A percentile compares a stretch with the other conserved stretches of the same genome.
phyloP scores from a whole-genome alignment of 2,329 filamentous ascomycete species.

The Furcasterigmium sp. region DNA sequence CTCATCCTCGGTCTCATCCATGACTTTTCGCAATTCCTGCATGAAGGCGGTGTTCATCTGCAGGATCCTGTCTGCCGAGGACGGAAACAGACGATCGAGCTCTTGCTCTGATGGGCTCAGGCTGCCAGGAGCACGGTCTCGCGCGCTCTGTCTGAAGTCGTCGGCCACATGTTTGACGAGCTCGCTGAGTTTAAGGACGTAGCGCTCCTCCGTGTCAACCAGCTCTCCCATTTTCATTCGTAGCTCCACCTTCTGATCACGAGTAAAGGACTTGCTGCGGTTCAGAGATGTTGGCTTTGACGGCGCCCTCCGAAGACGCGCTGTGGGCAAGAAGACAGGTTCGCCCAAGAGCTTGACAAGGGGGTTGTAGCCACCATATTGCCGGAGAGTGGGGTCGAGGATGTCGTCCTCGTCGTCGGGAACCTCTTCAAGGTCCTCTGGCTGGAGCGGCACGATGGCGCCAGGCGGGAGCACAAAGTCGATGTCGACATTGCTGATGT shows the following conservation, averaged over 20 bases:
- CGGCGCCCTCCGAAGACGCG: slow-evolving; percentile 76
- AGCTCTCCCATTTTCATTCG: slow-evolving; percentile 86
- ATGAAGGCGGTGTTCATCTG: slow-evolving; percentile 78
- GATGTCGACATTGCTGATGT: slow-evolving; percentile 78
- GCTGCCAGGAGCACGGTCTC: slow-evolving; percentile 51
- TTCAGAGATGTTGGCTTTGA: slow-evolving; percentile 81
- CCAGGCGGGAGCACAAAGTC: slow-evolving; percentile 81
- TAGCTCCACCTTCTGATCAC: slow-evolving; percentile 76
- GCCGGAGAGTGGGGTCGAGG: slow-evolving; percentile 56
- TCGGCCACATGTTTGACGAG: slow-evolving; percentile 75
- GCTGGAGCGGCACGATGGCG: slow-evolving; percentile 61
- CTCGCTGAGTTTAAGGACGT: slow-evolving; percentile 82
- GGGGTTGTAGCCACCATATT: slow-evolving; percentile 74
- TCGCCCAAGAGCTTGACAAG: slow-evolving; percentile 78
- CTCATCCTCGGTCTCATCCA: slow-evolving; percentile 79
- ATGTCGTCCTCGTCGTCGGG: slow-evolving; percentile 61
- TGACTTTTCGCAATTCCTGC: slow-evolving; percentile 65
- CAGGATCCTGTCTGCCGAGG: slow-evolving; percentile 73
- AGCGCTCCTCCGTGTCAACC: slow-evolving; percentile 89
- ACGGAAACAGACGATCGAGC: slow-evolving; percentile 73
- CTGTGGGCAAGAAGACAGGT: slow-evolving; percentile 80
- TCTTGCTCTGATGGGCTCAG: slow-evolving; percentile 68
- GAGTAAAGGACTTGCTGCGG: slow-evolving; percentile 70
- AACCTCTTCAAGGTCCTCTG: slow-evolving; percentile 54
- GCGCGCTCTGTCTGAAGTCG: slow-evolving; percentile 70